Percentiles rank a stretch among this genome's conserved stretches.
Evolutionary conservation across 169 alveolate species (phyloP).

Genomic region (Hammondia hammondi): DNA sequence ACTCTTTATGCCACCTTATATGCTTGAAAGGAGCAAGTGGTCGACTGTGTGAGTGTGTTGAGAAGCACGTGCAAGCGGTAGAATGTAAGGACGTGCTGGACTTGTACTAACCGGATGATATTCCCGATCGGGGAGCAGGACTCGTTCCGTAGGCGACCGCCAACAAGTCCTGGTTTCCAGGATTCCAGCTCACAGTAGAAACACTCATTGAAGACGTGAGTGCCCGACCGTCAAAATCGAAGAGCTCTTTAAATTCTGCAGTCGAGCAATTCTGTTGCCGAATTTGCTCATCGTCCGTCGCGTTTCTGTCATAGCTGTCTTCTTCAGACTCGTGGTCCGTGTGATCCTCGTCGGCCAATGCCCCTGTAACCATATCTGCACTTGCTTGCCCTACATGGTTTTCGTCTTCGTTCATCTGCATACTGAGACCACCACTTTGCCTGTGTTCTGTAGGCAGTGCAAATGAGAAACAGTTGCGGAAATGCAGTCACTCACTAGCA

Average conservation of each 20-base stretch:
- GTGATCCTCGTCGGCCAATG: not conserved
- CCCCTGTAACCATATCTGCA: not conserved
- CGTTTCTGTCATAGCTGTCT: not conserved
- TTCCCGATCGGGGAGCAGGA: not conserved
- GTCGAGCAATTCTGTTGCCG: not conserved
- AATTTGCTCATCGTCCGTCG: not conserved
- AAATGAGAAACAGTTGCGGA: no score
- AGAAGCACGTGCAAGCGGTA: no score
- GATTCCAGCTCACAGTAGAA: not conserved
- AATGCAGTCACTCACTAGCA: no score
- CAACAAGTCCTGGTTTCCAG: slow-evolving; percentile 2
- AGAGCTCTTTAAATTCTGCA: not conserved
- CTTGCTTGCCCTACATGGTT: no score
- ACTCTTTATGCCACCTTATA: no score
- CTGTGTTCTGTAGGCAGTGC: no score
- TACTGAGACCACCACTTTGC: no score
- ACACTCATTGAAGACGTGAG: not conserved
- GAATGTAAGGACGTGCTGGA: no score
- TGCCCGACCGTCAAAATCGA: slow-evolving; percentile 24
- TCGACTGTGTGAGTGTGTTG: no score
- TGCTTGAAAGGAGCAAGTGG: no score
- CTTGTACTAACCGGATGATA: not conserved
- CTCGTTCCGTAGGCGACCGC: slow-evolving; percentile 28
- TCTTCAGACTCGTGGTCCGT: not conserved
- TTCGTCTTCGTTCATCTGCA: no score